Conservation (phyloP, 2,329 filamentous ascomycete genomes). For the Lachnellula subtilissima region DNA sequence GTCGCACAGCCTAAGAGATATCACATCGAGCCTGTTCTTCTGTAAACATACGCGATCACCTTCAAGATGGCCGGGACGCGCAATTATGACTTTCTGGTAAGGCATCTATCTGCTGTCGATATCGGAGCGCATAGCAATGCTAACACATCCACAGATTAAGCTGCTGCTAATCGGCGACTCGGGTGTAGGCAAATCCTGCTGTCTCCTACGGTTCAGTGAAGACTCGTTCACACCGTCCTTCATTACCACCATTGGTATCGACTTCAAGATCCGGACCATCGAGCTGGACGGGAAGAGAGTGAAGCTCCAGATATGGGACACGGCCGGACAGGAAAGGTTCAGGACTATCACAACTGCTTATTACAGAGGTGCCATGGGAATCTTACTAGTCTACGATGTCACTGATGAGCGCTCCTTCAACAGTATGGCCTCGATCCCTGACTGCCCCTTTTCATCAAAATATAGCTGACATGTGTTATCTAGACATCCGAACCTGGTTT, state of each 20-base stretch:
- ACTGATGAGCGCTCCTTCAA: conserved; percentile 99
- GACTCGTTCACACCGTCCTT: conserved; percentile 99
- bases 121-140: not conserved
- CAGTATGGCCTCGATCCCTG: conserved; percentile 48
- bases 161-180: conserved; percentile 99
- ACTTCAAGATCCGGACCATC: conserved; percentile 99
- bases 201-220: conserved; percentile 96
- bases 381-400: conserved; percentile 95
- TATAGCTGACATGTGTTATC: conserved; percentile 7
- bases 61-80: conserved; percentile 83
- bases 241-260: conserved; percentile 99
- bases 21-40: not conserved
- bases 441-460: not conserved
- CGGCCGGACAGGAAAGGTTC: conserved; percentile 96
- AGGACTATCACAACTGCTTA: conserved; percentile 98
- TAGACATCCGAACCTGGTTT: conserved; percentile 99
- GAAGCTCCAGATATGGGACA: conserved; percentile 99
- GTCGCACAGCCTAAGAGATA: conserved; percentile 1
- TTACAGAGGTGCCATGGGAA: conserved; percentile 97
- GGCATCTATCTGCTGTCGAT: conserved; percentile 29
- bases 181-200: conserved; percentile 98
- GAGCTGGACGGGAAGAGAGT: conserved; percentile 98
- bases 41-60: conserved; percentile 15
- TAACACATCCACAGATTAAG: conserved; percentile 57
- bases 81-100: conserved; percentile 98